phyloP scores from a whole-genome alignment of 345 rosid genomes.

The thale cress (Arabidopsis thaliana) region DNA sequence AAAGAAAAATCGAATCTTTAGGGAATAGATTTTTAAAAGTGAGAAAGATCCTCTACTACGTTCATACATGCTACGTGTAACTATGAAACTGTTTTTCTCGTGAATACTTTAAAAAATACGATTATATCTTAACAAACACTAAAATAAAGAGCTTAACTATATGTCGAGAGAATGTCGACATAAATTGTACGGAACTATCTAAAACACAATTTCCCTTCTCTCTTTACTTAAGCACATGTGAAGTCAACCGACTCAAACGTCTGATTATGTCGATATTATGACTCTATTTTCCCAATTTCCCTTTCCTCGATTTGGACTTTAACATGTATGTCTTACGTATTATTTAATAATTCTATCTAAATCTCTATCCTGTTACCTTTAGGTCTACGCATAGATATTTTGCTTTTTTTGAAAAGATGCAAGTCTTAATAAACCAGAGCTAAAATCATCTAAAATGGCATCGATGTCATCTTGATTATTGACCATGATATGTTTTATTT shows the following conservation, averaged over 20 bases:
- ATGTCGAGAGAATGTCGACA: constrained; percentile 48
- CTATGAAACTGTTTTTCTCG: constrained; percentile 22
- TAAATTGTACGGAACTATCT: constrained; percentile 26
- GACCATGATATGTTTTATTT: too few relatives aligned
- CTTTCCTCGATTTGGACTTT: not conserved
- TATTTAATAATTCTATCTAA: not conserved
- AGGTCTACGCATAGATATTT: constrained; percentile 1
- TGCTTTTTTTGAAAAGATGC: not conserved
- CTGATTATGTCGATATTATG: constrained; percentile 38
- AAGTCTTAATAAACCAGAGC: not conserved
- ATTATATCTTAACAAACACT: not conserved
- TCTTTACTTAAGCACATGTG: constrained; percentile 18
- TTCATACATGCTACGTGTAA: constrained; percentile 15
- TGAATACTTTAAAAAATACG: not conserved
- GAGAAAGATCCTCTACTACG: not conserved
- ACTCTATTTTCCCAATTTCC: not conserved
- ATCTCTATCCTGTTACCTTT: constrained; percentile 5
- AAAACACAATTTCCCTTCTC: not conserved
- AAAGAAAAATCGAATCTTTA: not conserved
- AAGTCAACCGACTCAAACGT: constrained; percentile 29
- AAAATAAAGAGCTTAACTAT: constrained; percentile 19
- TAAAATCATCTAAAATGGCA: not conserved
- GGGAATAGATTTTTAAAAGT: not conserved
- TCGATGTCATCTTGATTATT: too few relatives aligned
- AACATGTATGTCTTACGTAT: not conserved